Evolutionary conservation across 2,329 filamentous ascomycete genomes (phyloP).

Genomic region (Phialocephala sp.): DNA sequence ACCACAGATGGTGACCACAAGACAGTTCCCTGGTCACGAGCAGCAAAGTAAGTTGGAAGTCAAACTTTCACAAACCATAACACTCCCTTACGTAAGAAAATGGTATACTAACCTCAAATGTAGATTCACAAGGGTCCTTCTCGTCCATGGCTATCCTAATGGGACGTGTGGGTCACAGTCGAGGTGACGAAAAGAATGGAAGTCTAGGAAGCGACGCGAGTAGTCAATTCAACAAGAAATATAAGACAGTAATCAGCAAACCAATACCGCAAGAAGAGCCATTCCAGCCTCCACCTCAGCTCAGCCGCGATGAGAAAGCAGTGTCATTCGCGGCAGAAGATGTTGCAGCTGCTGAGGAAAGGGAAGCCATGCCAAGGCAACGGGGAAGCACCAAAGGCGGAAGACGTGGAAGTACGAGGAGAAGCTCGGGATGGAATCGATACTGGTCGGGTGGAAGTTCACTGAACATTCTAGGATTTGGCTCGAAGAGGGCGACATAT

Average conservation of each 20-base stretch:
- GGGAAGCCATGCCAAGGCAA: slow-evolving; percentile 26
- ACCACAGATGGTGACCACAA: slow-evolving; percentile 44
- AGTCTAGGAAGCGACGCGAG: slow-evolving; percentile 52
- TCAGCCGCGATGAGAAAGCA: slow-evolving; percentile 45
- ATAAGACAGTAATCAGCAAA: slow-evolving; percentile 66
- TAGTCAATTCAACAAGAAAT: slow-evolving; percentile 65
- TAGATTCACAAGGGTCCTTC: slow-evolving; percentile 61
- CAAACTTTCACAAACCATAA: neutral
- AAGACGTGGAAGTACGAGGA: slow-evolving; percentile 45
- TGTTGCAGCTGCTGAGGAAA: slow-evolving; percentile 8
- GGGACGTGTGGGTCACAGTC: slow-evolving; percentile 62
- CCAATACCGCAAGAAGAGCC: slow-evolving; percentile 56
- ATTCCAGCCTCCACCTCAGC: slow-evolving; percentile 17
- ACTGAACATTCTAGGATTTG: slow-evolving; percentile 68
- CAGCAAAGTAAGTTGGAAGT: slow-evolving; percentile 37
- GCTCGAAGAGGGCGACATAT: slow-evolving; percentile 50
- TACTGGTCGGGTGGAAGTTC: slow-evolving; percentile 79
- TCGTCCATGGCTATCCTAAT: slow-evolving; percentile 70
- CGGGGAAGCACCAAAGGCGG: slow-evolving; percentile 31
- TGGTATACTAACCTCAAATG: neutral
- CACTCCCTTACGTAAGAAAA: neutral
- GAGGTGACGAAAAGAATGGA: slow-evolving; percentile 52
- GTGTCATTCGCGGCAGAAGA: slow-evolving; percentile 44
- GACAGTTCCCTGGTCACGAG: slow-evolving; percentile 53
- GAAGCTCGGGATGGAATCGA: slow-evolving; percentile 77